Percentiles rank a stretch among this genome's conserved stretches.
phyloP scores from a whole-genome alignment of 1,284 basidiomycete species.

The Grifola frondosa region DNA sequence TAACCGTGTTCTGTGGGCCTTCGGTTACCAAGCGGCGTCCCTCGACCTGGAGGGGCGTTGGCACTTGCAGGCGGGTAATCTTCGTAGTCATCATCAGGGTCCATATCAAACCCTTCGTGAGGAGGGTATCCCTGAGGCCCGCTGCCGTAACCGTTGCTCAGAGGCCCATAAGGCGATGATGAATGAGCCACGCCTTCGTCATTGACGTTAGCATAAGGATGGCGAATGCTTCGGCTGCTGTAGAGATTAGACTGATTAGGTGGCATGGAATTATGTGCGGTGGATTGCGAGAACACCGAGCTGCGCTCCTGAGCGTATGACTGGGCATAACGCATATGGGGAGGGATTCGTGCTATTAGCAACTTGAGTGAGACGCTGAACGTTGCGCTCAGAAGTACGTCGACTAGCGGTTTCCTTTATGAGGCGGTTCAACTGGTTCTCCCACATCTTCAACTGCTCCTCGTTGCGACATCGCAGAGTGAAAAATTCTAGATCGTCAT shows the following conservation, averaged over 20 bases:
- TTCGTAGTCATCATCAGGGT: constrained; percentile 71
- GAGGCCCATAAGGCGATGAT: constrained; percentile 21
- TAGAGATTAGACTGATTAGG: constrained; percentile 16
- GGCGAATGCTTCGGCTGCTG: constrained; percentile 35
- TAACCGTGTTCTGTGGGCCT: constrained; percentile 52
- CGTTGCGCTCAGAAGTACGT: constrained; percentile 59
- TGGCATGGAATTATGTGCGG: constrained; percentile 18
- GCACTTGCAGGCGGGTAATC: constrained; percentile 58
- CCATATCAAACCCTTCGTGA: constrained; percentile 64
- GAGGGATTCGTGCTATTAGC: constrained; percentile 47
- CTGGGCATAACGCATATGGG: constrained; percentile 25
- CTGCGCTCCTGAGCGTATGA: constrained; percentile 23
- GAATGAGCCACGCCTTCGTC: constrained; percentile 29
- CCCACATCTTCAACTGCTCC: constrained; percentile 93
- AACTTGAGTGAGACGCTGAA: constrained; percentile 39
- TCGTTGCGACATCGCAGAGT: constrained; percentile 91
- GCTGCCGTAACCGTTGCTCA: constrained; percentile 31
- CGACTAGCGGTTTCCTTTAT: constrained; percentile 71
- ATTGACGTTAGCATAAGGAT: constrained; percentile 26
- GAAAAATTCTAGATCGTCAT: constrained; percentile 91
- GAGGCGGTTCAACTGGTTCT: constrained; percentile 83
- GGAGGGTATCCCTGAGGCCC: constrained; percentile 62
- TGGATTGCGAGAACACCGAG: constrained; percentile 29
- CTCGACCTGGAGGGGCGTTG: constrained; percentile 61
- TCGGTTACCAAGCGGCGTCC: constrained; percentile 62